Percentiles rank a stretch among this genome's conserved stretches.
Evolutionary conservation across 352 stramenopile genomes (phyloP).

Genomic region (Ophiocytium majus): DNA sequence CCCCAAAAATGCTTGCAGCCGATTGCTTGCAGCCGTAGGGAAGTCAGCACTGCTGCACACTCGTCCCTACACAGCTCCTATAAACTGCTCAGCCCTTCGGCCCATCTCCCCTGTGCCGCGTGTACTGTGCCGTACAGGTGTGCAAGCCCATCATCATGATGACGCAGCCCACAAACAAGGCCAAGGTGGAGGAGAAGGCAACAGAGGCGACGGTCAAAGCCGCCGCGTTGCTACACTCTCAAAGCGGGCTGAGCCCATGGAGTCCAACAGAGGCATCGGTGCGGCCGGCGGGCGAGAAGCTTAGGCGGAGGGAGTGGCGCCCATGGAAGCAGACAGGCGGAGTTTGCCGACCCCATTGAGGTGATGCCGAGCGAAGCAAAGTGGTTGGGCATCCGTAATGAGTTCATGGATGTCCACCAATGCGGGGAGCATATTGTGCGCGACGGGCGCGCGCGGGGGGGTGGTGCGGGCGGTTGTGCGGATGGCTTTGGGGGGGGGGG

Average conservation of each 20-base stretch:
- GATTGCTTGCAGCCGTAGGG: not conserved
- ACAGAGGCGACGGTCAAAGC: not conserved
- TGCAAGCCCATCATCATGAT: slow-evolving; percentile 47
- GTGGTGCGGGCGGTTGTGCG: no score
- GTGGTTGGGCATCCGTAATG: no score
- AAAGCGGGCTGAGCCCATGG: not conserved
- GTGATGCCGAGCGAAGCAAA: not conserved
- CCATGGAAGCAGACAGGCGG: slow-evolving; percentile 5
- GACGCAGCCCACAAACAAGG: slow-evolving; percentile 40
- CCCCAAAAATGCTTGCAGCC: slow-evolving; percentile 8
- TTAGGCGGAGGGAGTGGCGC: not conserved
- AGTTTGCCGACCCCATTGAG: not conserved
- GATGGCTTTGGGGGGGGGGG: no score
- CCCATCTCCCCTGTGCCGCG: not conserved
- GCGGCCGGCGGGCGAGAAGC: not conserved
- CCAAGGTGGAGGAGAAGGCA: slow-evolving; percentile 10
- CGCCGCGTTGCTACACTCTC: not conserved
- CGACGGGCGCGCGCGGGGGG: no score
- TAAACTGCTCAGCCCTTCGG: not conserved
- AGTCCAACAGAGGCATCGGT: not conserved
- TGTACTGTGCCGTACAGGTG: not conserved
- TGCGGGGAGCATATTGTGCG: no score
- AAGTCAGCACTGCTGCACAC: not conserved
- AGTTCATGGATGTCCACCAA: no score
- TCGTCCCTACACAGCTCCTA: not conserved